These are phyloP conservation scores for Aureobasidium sp. DNA, from an alignment of 2,329 filamentous ascomycete genomes.

Conservation along the genomic window DNA sequence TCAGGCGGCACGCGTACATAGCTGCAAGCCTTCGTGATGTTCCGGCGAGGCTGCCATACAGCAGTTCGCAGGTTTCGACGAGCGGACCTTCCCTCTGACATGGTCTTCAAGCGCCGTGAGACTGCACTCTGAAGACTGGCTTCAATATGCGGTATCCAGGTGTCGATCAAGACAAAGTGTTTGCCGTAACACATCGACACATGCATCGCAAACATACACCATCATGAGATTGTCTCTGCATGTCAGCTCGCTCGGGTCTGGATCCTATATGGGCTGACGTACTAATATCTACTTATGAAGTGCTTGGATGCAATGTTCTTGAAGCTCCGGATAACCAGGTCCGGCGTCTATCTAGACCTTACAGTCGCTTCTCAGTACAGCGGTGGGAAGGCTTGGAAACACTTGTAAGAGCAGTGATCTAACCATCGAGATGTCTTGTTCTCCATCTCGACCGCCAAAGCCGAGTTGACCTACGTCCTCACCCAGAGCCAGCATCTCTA, in stretches of 20 bases:
- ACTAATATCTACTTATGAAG: not conserved
- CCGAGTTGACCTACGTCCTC: too few species aligned
- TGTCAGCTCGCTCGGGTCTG: not conserved
- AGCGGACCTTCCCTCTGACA: too few species aligned
- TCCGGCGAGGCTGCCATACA: not conserved
- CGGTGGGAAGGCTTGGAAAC: too few species aligned
- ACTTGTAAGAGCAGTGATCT: too few species aligned
- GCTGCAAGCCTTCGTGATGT: not conserved
- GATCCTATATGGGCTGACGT: not conserved
- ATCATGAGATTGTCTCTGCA: not conserved
- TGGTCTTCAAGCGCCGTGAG: too few species aligned
- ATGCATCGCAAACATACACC: conserved; percentile 20
- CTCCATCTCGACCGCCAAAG: too few species aligned
- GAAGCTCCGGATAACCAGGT: not conserved
- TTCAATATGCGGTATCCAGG: conserved; percentile 19
- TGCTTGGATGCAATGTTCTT: not conserved
- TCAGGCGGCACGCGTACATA: not conserved
- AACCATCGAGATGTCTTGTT: too few species aligned
- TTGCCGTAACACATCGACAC: conserved; percentile 21
- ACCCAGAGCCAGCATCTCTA: too few species aligned
- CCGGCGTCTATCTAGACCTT: too few species aligned
- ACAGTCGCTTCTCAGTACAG: too few species aligned
- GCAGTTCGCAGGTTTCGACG: not conserved
- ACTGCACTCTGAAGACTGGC: too few species aligned
- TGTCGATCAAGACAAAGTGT: conserved; percentile 22